Evolutionary conservation across 495 filamentous ascomycete species (phyloP).

Genomic region (Daldinia loculata): DNA sequence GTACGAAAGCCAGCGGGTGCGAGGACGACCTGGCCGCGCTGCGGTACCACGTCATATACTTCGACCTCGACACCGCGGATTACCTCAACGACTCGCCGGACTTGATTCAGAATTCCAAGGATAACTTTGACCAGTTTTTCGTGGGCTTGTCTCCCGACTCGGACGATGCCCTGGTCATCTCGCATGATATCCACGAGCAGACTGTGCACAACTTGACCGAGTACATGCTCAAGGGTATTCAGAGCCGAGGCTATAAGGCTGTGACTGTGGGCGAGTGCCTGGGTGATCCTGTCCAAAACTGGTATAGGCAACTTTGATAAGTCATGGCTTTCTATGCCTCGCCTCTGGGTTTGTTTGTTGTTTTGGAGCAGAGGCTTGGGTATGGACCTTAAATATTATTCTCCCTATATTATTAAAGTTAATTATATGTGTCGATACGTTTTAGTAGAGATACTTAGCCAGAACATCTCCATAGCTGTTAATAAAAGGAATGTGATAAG

Average conservation of each 20-base stretch:
- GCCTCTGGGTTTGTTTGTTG: background rate
- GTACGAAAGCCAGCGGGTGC: slow-evolving; percentile 57
- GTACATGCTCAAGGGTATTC: slow-evolving; percentile 67
- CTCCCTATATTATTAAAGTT: background rate
- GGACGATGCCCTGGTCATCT: slow-evolving; percentile 52
- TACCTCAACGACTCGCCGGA: slow-evolving; percentile 64
- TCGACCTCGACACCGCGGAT: slow-evolving; percentile 74
- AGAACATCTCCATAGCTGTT: background rate
- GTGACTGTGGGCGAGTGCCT: slow-evolving; percentile 56
- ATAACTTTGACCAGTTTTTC: slow-evolving; percentile 61
- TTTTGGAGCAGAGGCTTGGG: background rate
- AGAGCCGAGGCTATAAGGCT: slow-evolving; percentile 58
- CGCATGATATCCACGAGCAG: slow-evolving; percentile 73
- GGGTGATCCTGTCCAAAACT: slow-evolving; percentile 49
- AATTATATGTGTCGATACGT: background rate
- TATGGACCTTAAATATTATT: background rate
- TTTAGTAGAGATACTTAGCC: background rate
- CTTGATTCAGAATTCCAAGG: slow-evolving; percentile 67
- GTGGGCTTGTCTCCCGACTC: slow-evolving; percentile 26
- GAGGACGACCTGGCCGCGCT: slow-evolving; percentile 59
- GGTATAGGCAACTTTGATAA: slow-evolving; percentile 50
- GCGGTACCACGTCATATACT: slow-evolving; percentile 71
- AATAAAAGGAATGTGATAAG: background rate
- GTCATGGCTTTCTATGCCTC: background rate
- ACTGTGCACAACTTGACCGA: slow-evolving; percentile 72